A percentile compares a stretch with the other conserved stretches of the same genome.
Evolutionary conservation across 116 monocot genomes (phyloP).

Genomic region (Dioscorea cayenensis): DNA sequence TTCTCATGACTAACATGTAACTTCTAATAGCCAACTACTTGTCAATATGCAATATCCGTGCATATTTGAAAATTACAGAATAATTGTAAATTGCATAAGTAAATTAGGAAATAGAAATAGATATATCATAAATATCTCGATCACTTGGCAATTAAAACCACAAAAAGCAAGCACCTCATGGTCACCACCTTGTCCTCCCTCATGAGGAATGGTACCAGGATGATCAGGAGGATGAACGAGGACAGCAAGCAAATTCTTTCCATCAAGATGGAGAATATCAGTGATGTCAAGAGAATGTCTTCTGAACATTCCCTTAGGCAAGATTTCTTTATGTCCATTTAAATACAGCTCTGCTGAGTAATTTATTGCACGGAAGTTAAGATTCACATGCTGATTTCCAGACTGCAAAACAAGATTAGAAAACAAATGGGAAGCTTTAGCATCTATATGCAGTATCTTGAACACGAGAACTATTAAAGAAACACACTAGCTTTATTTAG

Average conservation of each 20-base stretch:
- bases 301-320: constrained; percentile 95
- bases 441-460: neutral
- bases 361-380: constrained; percentile 95
- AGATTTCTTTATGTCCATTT: constrained; percentile 74
- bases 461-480: neutral
- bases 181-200: constrained; percentile 98
- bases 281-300: constrained; percentile 86
- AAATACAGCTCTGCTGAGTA: constrained; percentile 89
- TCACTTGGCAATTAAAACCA: neutral
- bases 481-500: neutral
- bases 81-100: neutral
- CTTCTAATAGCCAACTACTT: neutral
- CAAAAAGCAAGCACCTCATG: constrained; percentile 60
- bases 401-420: constrained; percentile 32
- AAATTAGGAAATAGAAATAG: neutral
- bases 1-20: neutral
- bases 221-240: constrained; percentile 96
- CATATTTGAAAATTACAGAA: neutral
- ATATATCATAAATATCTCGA: neutral
- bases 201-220: constrained; percentile 84
- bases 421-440: neutral
- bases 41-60: neutral
- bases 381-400: constrained; percentile 68
- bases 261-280: constrained; percentile 74
- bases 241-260: constrained; percentile 85